phyloP scores from a whole-genome alignment of 805 yeast genomes.

The Candida ovalis region DNA sequence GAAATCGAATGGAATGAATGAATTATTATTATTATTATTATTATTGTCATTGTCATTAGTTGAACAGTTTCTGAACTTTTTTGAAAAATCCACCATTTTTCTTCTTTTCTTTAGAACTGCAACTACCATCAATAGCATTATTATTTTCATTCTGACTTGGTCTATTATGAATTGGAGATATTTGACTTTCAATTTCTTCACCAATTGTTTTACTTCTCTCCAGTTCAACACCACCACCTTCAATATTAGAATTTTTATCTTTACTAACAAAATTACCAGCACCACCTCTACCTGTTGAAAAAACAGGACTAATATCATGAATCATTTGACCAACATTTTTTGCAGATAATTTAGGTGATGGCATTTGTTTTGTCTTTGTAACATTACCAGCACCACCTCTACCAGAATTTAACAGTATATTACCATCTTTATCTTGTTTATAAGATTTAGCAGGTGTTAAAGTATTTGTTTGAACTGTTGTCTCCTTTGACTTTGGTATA shows the following conservation, averaged over 20 bases:
- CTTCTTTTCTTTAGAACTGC: constrained; percentile 5
- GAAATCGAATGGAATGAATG: too few species aligned
- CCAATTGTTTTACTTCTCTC: neutral
- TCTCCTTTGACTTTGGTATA: too few species aligned
- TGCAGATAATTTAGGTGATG: constrained; percentile 41
- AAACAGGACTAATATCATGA: constrained; percentile 33
- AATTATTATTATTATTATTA: too few species aligned
- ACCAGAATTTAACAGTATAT: constrained; percentile 46
- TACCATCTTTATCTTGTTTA: constrained; percentile 29
- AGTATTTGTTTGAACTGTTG: constrained; percentile 1
- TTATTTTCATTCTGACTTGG: neutral
- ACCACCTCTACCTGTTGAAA: constrained; percentile 57
- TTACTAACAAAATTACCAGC: constrained; percentile 45
- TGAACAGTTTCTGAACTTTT: constrained; percentile 19
- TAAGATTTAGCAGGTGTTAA: constrained; percentile 9
- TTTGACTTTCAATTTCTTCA: constrained; percentile 41
- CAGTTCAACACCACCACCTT: constrained; percentile 18
- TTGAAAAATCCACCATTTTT: constrained; percentile 11
- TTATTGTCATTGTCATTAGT: constrained; percentile 14
- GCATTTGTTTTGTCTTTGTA: constrained; percentile 36
- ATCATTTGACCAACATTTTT: constrained; percentile 11
- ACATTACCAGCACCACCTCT: constrained; percentile 58
- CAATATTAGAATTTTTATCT: neutral
- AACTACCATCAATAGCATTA: too few species aligned
- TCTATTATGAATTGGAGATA: constrained; percentile 27